These are phyloP conservation scores for Penicillium ucsense DNA, from an alignment of 495 filamentous ascomycete species.

Conservation along the genomic window DNA sequence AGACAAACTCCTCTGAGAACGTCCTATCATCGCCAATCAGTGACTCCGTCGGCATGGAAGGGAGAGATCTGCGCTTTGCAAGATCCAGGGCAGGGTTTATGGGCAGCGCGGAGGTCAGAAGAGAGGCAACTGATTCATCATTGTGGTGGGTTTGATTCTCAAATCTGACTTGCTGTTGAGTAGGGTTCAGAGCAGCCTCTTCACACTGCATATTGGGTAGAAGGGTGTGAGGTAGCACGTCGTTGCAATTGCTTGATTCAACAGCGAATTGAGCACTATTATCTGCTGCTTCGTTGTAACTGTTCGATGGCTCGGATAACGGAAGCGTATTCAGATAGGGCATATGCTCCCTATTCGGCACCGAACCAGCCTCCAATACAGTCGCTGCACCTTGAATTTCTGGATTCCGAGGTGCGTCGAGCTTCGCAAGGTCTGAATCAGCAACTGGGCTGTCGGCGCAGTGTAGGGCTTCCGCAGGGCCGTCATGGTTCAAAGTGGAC, in stretches of 20 bases:
- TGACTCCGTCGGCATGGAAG: not conserved
- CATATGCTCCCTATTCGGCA: no score
- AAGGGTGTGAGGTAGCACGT: no score
- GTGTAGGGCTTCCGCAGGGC: not conserved
- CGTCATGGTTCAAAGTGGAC: slow-evolving; percentile 19
- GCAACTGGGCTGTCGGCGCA: not conserved
- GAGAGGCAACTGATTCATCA: slow-evolving; percentile 4
- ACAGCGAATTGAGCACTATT: no score
- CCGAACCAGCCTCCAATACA: no score
- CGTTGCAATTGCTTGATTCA: no score
- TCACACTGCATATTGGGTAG: not conserved
- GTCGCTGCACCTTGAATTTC: no score
- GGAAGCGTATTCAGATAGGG: not conserved
- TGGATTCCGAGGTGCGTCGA: not conserved
- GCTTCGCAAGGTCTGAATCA: not conserved
- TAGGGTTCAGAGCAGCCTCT: not conserved
- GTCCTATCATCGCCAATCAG: not conserved
- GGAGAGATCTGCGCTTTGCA: slow-evolving; percentile 1
- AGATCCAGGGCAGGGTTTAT: slow-evolving; percentile 10
- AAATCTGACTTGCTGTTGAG: not conserved
- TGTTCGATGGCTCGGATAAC: not conserved
- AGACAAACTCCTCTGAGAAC: not conserved
- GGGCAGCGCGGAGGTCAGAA: slow-evolving; percentile 11
- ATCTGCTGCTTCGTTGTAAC: not conserved
- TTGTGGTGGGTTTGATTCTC: not conserved